phyloP scores from a whole-genome alignment of 2,329 filamentous ascomycete species.

The Macroventuria anomochaeta region DNA sequence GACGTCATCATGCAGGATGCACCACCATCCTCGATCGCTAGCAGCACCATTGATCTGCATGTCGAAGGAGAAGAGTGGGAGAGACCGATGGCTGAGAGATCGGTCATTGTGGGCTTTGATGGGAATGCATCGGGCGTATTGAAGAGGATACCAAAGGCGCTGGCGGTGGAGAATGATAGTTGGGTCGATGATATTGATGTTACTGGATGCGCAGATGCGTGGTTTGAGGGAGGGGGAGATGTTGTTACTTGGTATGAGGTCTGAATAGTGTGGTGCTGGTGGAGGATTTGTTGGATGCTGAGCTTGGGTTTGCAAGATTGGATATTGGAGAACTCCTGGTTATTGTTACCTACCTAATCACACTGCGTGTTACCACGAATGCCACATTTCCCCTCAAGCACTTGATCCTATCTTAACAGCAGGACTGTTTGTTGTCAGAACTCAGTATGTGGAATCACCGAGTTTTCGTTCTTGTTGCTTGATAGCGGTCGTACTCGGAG shows the following conservation, averaged over 20 bases:
- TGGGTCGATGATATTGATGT: conserved; percentile 39
- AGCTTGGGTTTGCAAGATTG: no score
- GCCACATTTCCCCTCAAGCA: no score
- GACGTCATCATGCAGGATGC: conserved; percentile 24
- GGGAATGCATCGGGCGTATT: conserved; percentile 24
- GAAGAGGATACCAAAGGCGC: conserved; percentile 28
- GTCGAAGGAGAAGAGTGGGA: conserved; percentile 5
- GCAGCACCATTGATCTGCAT: background rate
- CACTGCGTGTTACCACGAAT: no score
- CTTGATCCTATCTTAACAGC: no score
- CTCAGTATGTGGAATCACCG: background rate
- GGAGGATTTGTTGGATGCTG: background rate
- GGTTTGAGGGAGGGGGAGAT: conserved; percentile 40
- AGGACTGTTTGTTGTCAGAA: no score
- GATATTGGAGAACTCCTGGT: no score
- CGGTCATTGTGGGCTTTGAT: conserved; percentile 27
- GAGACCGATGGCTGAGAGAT: conserved; percentile 2
- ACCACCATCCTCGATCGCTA: background rate
- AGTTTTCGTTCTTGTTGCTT: background rate
- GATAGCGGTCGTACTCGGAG: conserved; percentile 3
- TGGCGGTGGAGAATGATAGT: conserved; percentile 39
- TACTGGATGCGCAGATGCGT: conserved; percentile 32
- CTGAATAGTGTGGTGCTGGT: background rate
- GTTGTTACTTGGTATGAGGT: conserved; percentile 25
- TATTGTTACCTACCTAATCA: no score